phyloP scores from a whole-genome alignment of 148 eudicot genomes.

The Rhododendron kiyosumense region DNA sequence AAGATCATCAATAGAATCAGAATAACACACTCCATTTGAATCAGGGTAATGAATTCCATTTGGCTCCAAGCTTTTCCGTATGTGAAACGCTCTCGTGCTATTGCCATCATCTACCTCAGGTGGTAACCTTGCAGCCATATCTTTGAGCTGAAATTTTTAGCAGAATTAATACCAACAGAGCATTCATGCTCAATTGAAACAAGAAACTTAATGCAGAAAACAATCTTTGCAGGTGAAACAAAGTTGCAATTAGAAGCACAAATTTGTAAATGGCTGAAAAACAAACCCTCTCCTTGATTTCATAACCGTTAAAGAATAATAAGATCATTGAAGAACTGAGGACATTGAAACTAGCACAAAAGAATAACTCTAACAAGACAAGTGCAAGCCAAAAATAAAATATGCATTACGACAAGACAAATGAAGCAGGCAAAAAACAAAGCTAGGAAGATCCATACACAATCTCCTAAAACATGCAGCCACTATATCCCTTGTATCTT shows the following conservation, averaged over 20 bases:
- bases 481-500: background rate
- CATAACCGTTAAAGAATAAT: background rate
- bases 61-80: constrained; percentile 59
- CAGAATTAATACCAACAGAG: background rate
- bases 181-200: background rate
- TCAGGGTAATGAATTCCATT: constrained; percentile 49
- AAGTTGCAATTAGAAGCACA: background rate
- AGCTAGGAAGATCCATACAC: background rate
- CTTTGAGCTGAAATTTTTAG: constrained; percentile 60
- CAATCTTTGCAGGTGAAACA: background rate
- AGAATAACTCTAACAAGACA: background rate
- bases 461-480: background rate
- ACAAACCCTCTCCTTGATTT: background rate
- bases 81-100: constrained; percentile 34
- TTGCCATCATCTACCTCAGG: constrained; percentile 68
- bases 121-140: constrained; percentile 88
- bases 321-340: background rate
- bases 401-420: background rate
- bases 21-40: constrained; percentile 39
- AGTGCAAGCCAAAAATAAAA: background rate
- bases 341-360: constrained; percentile 2
- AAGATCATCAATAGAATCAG: constrained; percentile 30
- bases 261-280: background rate
- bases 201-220: background rate
- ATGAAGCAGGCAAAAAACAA: background rate